Percentiles rank a stretch among this genome's conserved stretches.
These are phyloP conservation scores for Pythium plurisporium DNA, from an alignment of 352 stramenopile genomes.

Conservation along the genomic window DNA sequence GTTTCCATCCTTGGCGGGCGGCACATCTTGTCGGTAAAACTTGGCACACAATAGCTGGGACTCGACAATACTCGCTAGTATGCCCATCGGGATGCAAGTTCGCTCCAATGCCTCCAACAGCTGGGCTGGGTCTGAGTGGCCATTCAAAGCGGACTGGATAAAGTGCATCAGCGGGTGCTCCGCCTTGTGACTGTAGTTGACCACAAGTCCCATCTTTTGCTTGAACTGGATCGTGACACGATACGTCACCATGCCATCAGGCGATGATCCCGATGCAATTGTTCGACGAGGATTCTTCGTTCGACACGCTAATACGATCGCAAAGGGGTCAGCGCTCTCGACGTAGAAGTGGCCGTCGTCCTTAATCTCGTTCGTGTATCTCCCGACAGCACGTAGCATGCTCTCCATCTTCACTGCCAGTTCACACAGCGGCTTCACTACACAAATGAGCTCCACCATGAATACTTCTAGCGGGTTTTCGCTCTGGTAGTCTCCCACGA, in stretches of 20 bases:
- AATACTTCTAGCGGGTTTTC: conserved; percentile 85
- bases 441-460: conserved; percentile 85
- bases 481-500: conserved; percentile 65
- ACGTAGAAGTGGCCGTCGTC: conserved; percentile 79
- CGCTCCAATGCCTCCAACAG: conserved; percentile 79
- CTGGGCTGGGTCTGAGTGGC: conserved; percentile 71
- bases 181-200: conserved; percentile 85
- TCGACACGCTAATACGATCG: conserved; percentile 70
- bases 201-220: conserved; percentile 84
- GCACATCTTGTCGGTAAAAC: conserved; percentile 70
- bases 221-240: conserved; percentile 83
- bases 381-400: conserved; percentile 51
- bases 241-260: conserved; percentile 73
- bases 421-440: conserved; percentile 82
- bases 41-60: conserved; percentile 82
- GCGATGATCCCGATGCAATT: conserved; percentile 64
- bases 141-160: conserved; percentile 80
- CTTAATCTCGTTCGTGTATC: conserved; percentile 75
- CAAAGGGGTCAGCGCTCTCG: conserved; percentile 79
- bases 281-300: conserved; percentile 67
- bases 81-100: conserved; percentile 80
- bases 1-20: conserved; percentile 33
- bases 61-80: conserved; percentile 75
- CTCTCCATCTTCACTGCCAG: conserved; percentile 77
- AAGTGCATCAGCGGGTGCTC: conserved; percentile 85